Evolutionary conservation across 1,284 basidiomycete species (phyloP), one percentile per base, ranked within the genome.

Genomic region (Sanghuangporus sanghuang): DNA sequence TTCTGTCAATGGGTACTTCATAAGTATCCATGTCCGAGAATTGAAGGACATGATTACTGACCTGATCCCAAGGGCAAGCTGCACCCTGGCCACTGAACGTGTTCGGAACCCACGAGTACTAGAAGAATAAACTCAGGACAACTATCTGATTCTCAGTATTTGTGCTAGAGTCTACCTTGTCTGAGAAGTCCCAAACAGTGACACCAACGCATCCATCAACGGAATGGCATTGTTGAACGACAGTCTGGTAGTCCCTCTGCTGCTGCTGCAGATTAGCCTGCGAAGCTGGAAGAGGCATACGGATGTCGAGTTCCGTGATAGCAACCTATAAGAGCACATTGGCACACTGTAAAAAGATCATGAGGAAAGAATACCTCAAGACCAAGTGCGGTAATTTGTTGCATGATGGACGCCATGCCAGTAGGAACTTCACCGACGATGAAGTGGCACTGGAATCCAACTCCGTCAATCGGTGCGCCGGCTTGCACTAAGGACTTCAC

Each of bases 251-350:
- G 67, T 84, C 80, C 40, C 69, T 71, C 71, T 78, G 76, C 73
- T 85, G 84, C 67, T 83, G 80, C 50, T 72, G 74, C 12, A 83
- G 73, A 59, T 79, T 70, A 2, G 77, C 79, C 1, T 71, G 68
- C 0, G 81, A 83, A 16, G 73, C 76, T 18, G 83, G 83, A 39
- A 82, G 75, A 27, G 75, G 74, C 74, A 84, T 83, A 35, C 81
- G 76, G 62, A 80, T 79, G 68, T 85, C 83, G 36, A 85, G 75
- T 71, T 84, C 83, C 0, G 82, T 84, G 67, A 84, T 77, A 16
- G 82, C 82, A 52, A 59, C 59, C 61, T 63, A 18, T 3, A 27
- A 18, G 40, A 42, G 32, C 36, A 38, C 35, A 57, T 35, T n/a
- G 21, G 16, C 44, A 46, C 16, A 46, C 44, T n/a, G 16, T 32